These are phyloP conservation scores for Tetracentron sinense DNA, from an alignment of 164 flowering plant genomes.

Conservation along the genomic window DNA sequence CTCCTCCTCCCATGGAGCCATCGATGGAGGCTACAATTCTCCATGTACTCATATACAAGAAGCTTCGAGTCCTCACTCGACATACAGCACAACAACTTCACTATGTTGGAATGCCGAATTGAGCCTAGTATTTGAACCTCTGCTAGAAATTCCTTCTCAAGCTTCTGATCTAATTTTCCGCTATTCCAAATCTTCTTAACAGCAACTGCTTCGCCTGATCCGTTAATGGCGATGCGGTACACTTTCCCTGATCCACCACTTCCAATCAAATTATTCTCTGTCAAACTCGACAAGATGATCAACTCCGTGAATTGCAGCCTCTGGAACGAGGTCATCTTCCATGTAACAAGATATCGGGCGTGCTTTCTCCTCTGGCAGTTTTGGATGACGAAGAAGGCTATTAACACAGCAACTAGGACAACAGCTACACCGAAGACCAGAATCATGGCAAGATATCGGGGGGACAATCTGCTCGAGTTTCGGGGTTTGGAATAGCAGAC, in stretches of 20 bases:
- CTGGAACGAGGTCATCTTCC: conserved; percentile 78
- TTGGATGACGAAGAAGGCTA: conserved; percentile 26
- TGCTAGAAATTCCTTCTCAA: conserved; percentile 59
- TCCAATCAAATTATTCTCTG: conserved; percentile 59
- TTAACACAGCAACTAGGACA: conserved; percentile 14
- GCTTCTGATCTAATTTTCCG: conserved; percentile 32
- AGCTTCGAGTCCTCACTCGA: conserved; percentile 63
- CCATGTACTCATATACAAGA: conserved; percentile 89
- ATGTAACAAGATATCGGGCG: conserved; percentile 25
- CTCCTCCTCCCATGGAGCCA: conserved; percentile 64
- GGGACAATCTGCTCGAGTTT: conserved; percentile 21
- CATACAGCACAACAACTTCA: conserved; percentile 75
- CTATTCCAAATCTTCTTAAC: conserved; percentile 70
- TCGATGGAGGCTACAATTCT: conserved; percentile 60
- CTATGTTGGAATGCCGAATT: conserved; percentile 69
- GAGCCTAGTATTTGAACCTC: conserved; percentile 69
- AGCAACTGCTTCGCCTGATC: conserved; percentile 47
- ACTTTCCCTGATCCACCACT: conserved; percentile 86
- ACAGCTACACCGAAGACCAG: conserved; percentile 19
- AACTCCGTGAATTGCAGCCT: conserved; percentile 53
- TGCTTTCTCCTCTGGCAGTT: conserved; percentile 34
- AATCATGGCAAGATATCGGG: conserved; percentile 30
- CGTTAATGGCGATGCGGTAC: conserved; percentile 35
- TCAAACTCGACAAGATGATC: conserved; percentile 45
- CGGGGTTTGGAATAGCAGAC: conserved; percentile 18